Base-by-base conservation (phyloP, 2,329 filamentous ascomycete genomes). In the Myriosclerotinia scirpicola region DNA sequence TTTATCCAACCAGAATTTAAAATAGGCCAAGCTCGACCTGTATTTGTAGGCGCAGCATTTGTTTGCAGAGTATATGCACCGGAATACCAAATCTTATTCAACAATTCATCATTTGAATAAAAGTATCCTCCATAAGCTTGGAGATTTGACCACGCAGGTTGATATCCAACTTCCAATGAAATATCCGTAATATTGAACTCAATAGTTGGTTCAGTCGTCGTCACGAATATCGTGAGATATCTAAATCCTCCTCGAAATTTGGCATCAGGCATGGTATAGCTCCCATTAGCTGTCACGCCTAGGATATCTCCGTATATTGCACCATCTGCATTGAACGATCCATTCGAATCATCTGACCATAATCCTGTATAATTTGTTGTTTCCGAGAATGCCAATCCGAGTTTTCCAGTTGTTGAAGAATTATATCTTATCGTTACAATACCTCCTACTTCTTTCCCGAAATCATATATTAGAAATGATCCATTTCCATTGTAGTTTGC, bases 391-490 rank as follows among this genome's bases (percentile, higher is more conserved):
- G 81, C 80, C 9, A 84, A 71, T 0, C 81, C 81, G 5, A 83
- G 67, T 0, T 75, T 71, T 2, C 78, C 79, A 14, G 74, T 74
- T 2, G 78, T 78, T 36, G 76, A 77, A 14, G 80, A 76, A 3
- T 76, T 77, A 71, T 85, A 87, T 12, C 79, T 75, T n/a, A 87
- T 70, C 4, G 80, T 81, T 6, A 83, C 76, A 65, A 86, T 81
- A 6, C 85, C 85, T 48, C 85, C 84, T 4, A 87, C 84, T 72
- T 87, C 84, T 36, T 80, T 77, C 2, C 84, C 84, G 72, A 87
- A 87, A 74, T 87, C 85, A 67, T 85, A 84, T 1, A 86, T 81
- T 2, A 84, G 73, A 30, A 79, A 77, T 7, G 82, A 84, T 20
- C 81, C 82, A 70, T 86, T 85, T 12, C 67, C 66, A 2, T 62